phyloP scores from a whole-genome alignment of 345 rosid species.

The Bretschneidera sinensis region DNA sequence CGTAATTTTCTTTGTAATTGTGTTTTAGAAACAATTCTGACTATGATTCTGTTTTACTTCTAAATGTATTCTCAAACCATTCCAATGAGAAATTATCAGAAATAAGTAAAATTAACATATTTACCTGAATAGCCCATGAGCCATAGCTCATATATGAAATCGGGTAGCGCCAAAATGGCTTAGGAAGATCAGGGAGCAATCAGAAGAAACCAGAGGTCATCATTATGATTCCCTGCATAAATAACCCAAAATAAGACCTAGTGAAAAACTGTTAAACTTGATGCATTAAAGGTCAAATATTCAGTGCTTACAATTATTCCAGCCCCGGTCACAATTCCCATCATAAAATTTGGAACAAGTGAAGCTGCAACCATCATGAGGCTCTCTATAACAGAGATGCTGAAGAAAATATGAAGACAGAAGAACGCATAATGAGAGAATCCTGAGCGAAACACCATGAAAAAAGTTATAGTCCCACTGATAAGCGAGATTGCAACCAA shows the following conservation, averaged over 20 bases:
- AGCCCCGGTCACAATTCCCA: slow-evolving; percentile 70
- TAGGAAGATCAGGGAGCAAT: slow-evolving; percentile 76
- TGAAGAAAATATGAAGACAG: slow-evolving; percentile 57
- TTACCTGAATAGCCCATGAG: slow-evolving; percentile 82
- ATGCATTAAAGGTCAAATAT: no score
- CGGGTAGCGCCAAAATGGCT: slow-evolving; percentile 78
- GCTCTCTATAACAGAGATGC: slow-evolving; percentile 74
- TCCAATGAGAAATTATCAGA: neutral
- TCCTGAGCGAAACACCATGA: slow-evolving; percentile 58
- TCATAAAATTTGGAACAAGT: slow-evolving; percentile 76
- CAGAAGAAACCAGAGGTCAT: slow-evolving; percentile 91
- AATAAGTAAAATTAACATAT: neutral
- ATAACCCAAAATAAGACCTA: slow-evolving; percentile 2
- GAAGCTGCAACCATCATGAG: slow-evolving; percentile 89
- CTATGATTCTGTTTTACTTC: no score
- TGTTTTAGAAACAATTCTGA: no score
- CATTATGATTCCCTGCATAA: slow-evolving; percentile 69
- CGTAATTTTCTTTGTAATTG: no score
- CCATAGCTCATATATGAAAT: slow-evolving; percentile 66
- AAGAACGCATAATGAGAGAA: slow-evolving; percentile 58
- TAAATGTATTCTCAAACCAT: no score
- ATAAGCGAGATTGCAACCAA: slow-evolving; percentile 44
- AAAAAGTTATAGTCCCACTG: slow-evolving; percentile 53
- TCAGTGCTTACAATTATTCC: slow-evolving; percentile 68
- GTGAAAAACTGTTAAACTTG: neutral